phyloP scores from a whole-genome alignment of 2,329 filamentous ascomycete genomes.

The Pseudogymnoascus sp. region DNA sequence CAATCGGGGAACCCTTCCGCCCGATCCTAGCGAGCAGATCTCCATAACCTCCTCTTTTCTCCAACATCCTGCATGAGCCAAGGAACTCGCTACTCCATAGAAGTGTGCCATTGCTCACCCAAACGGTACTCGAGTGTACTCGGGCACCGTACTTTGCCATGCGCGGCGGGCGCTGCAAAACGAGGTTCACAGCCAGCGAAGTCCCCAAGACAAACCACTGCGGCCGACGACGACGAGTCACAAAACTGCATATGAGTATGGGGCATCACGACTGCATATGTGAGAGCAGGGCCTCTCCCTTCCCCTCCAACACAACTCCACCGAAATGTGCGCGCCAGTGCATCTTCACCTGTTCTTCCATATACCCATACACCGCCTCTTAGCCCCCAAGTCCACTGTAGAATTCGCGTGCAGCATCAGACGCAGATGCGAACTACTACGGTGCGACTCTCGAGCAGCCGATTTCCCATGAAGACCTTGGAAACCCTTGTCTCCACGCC shows the following conservation, averaged over 20 bases:
- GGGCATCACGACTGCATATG: conserved; percentile 6
- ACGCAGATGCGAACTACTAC: background rate
- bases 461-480: background rate
- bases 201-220: background rate
- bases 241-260: background rate
- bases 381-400: background rate
- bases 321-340: background rate
- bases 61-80: background rate
- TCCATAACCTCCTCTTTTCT: background rate
- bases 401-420: background rate
- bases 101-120: background rate
- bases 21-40: conserved; percentile 5
- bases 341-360: background rate
- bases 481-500: background rate
- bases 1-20: conserved; percentile 1
- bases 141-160: background rate
- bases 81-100: background rate
- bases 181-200: background rate
- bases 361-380: conserved; percentile 8
- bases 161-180: background rate
- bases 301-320: background rate
- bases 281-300: background rate
- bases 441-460: background rate
- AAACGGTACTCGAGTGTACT: background rate
- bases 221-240: background rate